phyloP scores from a whole-genome alignment of 192 early-diverging fungal species.

The Backusella westeae region DNA sequence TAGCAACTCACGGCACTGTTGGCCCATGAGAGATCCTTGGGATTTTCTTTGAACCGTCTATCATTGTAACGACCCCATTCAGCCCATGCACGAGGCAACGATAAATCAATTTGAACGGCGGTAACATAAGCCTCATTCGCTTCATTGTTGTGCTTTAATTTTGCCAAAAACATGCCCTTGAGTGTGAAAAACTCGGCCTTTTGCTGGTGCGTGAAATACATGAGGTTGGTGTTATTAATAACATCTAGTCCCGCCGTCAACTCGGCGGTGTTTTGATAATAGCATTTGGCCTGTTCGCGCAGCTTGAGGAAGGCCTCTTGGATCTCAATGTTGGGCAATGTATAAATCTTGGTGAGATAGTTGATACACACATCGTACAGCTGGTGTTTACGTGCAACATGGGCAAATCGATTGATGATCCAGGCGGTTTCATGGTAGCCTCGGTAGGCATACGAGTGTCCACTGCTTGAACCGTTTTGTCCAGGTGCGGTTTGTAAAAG shows the following conservation, averaged over 20 bases:
- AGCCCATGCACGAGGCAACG: conserved; percentile 92
- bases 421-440: conserved; percentile 99
- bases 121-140: conserved; percentile 89
- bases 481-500: conserved; percentile 38
- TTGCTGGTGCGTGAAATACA: conserved; percentile 90
- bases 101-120: conserved; percentile 86
- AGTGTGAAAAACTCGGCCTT: conserved; percentile 99
- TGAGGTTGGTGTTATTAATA: conserved; percentile 99
- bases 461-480: conserved; percentile 49
- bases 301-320: conserved; percentile 98
- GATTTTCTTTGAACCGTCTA: conserved; percentile 81
- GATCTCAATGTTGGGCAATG: conserved; percentile 99
- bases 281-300: conserved; percentile 97
- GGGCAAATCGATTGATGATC: conserved; percentile 99
- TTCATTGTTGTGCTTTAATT: conserved; percentile 80
- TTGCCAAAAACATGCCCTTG: conserved; percentile 93
- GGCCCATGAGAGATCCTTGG: conserved; percentile 77
- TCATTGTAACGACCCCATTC: conserved; percentile 97
- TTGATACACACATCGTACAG: conserved; percentile 93
- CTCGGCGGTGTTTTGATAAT: conserved; percentile 87
- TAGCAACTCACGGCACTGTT: conserved; percentile 94
- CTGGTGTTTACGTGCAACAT: conserved; percentile 94
- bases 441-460: conserved; percentile 89
- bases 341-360: conserved; percentile 95
- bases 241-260: conserved; percentile 94